Conservation (phyloP, 768 basidiomycete species). For the Gymnopilus dilepis region DNA sequence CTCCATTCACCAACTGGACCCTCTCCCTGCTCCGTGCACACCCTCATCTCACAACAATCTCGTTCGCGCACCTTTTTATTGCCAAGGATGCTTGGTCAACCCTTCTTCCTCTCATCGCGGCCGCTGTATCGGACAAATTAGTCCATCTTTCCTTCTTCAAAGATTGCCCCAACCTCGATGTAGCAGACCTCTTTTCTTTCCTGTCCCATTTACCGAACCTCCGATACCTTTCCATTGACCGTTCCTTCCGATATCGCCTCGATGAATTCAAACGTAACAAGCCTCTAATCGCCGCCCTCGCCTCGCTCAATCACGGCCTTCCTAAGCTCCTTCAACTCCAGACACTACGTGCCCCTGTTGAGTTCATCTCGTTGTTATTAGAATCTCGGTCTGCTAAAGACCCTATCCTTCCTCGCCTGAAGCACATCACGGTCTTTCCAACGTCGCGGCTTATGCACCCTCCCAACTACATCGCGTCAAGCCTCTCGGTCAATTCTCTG, state of each 20-base stretch:
- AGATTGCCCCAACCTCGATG: slow-evolving; percentile 24
- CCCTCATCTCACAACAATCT: slow-evolving; percentile 20
- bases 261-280: slow-evolving; percentile 2
- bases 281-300: not conserved
- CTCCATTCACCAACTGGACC: slow-evolving; percentile 29
- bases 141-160: slow-evolving; percentile 22
- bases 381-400: slow-evolving; percentile 1
- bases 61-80: slow-evolving; percentile 27
- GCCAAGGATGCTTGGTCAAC: slow-evolving; percentile 21
- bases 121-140: slow-evolving; percentile 18
- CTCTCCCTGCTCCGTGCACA: slow-evolving; percentile 21
- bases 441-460: slow-evolving; percentile 22
- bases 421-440: slow-evolving; percentile 23
- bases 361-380: slow-evolving; percentile 21
- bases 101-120: slow-evolving; percentile 24
- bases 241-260: slow-evolving; percentile 22
- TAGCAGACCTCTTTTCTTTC: slow-evolving; percentile 22
- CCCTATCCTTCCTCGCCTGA: slow-evolving; percentile 8
- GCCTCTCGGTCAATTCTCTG: slow-evolving; percentile 18
- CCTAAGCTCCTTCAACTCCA: slow-evolving; percentile 17
- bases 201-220: slow-evolving; percentile 18
- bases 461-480: slow-evolving; percentile 23
- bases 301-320: not conserved
- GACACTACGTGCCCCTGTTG: slow-evolving; percentile 19
- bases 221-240: slow-evolving; percentile 21